Conservation (phyloP, 192 early-diverging fungal genomes). For the Borealophlyctis nickersoniae region DNA sequence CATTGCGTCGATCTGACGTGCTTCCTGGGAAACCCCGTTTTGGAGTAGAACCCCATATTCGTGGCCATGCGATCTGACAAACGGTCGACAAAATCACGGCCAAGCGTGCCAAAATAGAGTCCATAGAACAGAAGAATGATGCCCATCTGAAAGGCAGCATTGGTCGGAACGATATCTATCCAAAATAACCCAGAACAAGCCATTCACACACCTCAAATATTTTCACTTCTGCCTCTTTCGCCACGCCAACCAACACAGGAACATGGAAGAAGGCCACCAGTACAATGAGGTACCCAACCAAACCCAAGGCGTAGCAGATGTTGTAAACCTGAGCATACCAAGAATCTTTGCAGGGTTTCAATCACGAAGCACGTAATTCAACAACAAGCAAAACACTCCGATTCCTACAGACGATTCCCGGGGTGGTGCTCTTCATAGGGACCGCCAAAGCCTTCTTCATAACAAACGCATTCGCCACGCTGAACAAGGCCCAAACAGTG, state of each 20-base stretch:
- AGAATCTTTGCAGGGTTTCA: too few species aligned
- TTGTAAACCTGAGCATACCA: conserved; percentile 46
- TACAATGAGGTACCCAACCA: conserved; percentile 37
- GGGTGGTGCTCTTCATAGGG: conserved; percentile 43
- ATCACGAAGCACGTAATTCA: too few species aligned
- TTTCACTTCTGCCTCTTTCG: conserved; percentile 29
- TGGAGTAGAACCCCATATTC: conserved; percentile 43
- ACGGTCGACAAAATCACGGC: conserved; percentile 51
- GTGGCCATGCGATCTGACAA: conserved; percentile 51
- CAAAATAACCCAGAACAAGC: conserved; percentile 12
- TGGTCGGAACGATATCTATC: not conserved
- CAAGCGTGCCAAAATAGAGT: conserved; percentile 50
- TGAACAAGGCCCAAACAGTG: conserved; percentile 39
- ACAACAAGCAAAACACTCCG: too few species aligned
- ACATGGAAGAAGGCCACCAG: conserved; percentile 45
- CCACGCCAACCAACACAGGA: conserved; percentile 37
- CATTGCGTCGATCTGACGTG: conserved; percentile 46
- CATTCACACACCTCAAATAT: conserved; percentile 38
- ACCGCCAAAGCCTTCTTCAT: conserved; percentile 36
- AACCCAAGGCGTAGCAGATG: conserved; percentile 36
- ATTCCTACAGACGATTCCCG: conserved; percentile 45
- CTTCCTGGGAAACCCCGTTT: conserved; percentile 45
- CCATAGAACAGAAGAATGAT: conserved; percentile 50
- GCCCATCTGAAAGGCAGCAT: conserved; percentile 24
- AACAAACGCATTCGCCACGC: conserved; percentile 38